phyloP scores from a whole-genome alignment of 2,329 filamentous ascomycete species.

The Apiospora phragmitis region DNA sequence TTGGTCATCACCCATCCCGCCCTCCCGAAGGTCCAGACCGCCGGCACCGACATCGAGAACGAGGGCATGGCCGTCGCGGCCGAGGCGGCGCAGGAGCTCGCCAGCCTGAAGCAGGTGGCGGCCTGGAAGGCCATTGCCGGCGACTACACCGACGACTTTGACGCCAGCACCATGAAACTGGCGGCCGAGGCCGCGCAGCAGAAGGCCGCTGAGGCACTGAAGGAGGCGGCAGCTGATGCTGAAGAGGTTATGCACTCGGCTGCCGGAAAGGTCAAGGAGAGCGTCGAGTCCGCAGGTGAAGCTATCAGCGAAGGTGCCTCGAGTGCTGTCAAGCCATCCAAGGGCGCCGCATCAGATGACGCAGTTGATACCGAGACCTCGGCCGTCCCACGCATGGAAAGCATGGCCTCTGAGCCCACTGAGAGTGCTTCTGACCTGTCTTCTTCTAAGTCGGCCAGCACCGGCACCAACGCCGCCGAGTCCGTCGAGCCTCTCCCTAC shows the following conservation, averaged over 20 bases:
- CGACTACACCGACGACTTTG: conserved; percentile 79
- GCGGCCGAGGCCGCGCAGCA: conserved; percentile 29
- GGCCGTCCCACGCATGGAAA: conserved; percentile 23
- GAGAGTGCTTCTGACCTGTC: conserved; percentile 16
- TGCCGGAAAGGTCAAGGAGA: conserved; percentile 8
- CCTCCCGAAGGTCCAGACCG: conserved; percentile 66
- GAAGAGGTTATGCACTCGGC: conserved; percentile 17
- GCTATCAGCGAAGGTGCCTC: conserved; percentile 33
- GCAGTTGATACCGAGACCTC: conserved; percentile 23
- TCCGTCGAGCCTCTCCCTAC: conserved; percentile 22
- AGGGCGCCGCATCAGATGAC: conserved; percentile 21
- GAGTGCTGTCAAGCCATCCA: conserved; percentile 19
- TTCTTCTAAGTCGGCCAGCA: conserved; percentile 7
- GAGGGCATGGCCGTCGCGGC: conserved; percentile 80
- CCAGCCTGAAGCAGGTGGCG: conserved; percentile 78
- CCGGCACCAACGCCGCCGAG: conserved; percentile 29
- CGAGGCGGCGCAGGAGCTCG: conserved; percentile 76
- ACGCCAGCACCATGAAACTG: conserved; percentile 29
- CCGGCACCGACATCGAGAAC: conserved; percentile 70
- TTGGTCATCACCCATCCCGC: conserved; percentile 74
- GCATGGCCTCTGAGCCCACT: conserved; percentile 23
- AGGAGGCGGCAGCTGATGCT: conserved; percentile 26
- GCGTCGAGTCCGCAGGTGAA: conserved; percentile 17
- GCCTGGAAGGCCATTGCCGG: conserved; percentile 77
- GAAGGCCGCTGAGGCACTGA: conserved; percentile 28